A percentile compares a stretch with the other conserved stretches of the same genome.
phyloP scores from a whole-genome alignment of 1,284 basidiomycete genomes.

The Sanghuangporus sanghuang region DNA sequence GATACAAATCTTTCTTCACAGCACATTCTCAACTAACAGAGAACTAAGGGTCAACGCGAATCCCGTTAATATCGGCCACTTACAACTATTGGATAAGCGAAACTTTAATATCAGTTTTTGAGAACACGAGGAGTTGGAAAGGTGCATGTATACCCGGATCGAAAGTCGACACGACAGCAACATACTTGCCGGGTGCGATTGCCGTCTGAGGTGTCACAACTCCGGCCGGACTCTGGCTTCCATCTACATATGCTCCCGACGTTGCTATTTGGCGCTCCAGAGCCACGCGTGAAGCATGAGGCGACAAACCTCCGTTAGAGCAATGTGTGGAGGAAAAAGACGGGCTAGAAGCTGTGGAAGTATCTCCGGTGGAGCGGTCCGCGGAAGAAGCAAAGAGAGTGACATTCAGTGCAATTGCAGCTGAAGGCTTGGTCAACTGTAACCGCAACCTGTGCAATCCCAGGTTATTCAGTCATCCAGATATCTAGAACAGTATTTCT shows the following conservation, averaged over 20 bases:
- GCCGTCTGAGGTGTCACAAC: constrained; percentile 54
- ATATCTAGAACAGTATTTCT: constrained; percentile 19
- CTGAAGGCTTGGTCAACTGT: constrained; percentile 46
- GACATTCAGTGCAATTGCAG: constrained; percentile 49
- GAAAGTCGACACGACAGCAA: constrained; percentile 71
- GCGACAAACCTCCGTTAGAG: neutral
- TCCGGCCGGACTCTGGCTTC: constrained; percentile 44
- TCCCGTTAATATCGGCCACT: neutral
- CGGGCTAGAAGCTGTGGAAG: neutral
- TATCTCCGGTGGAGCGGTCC: constrained; percentile 1
- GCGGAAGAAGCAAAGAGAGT: constrained; percentile 45
- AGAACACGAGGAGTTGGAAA: constrained; percentile 63
- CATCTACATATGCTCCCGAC: constrained; percentile 75
- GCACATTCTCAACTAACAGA: too few relatives aligned
- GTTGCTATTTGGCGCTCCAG: constrained; percentile 51
- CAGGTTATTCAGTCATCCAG: neutral
- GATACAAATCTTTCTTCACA: too few relatives aligned
- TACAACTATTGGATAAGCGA: constrained; percentile 2
- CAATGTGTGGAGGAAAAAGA: constrained; percentile 6
- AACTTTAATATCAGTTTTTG: constrained; percentile 18
- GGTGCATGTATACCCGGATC: constrained; percentile 48
- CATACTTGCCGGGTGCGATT: constrained; percentile 60
- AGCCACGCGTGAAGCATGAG: neutral
- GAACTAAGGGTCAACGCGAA: too few relatives aligned
- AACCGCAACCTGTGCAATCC: constrained; percentile 51